A percentile compares a stretch with the other conserved stretches of the same genome.
phyloP scores from a whole-genome alignment of 495 filamentous ascomycete genomes.

The Poronia punctata region DNA sequence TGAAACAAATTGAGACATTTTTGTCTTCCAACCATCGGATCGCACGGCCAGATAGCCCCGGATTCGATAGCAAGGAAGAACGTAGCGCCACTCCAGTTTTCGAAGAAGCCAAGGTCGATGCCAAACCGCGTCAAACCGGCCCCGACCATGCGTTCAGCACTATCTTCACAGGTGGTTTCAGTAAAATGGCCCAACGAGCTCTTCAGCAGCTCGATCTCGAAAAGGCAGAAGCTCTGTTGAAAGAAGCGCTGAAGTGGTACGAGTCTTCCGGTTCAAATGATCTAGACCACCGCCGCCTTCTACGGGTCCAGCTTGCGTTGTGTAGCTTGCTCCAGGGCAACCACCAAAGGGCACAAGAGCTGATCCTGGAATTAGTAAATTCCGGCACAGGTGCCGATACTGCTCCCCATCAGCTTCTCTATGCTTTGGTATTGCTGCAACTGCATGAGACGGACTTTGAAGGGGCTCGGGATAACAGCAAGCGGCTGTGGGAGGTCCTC shows the following conservation, averaged over 20 bases:
- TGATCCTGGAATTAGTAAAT: slow-evolving; percentile 1
- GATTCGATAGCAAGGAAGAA: background rate
- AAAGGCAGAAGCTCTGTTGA: slow-evolving; percentile 9
- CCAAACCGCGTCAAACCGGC: background rate
- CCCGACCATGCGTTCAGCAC: slow-evolving; percentile 4
- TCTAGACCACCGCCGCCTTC: background rate
- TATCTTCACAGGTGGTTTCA: slow-evolving; percentile 8
- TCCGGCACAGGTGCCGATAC: background rate
- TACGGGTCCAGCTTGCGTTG: slow-evolving; percentile 11
- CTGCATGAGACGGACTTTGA: slow-evolving; percentile 9
- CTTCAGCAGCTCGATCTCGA: slow-evolving; percentile 7
- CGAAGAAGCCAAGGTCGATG: background rate
- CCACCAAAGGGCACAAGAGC: slow-evolving; percentile 4
- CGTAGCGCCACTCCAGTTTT: background rate
- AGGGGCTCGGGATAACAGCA: slow-evolving; percentile 6
- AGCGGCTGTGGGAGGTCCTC: slow-evolving; percentile 5
- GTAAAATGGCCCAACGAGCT: slow-evolving; percentile 10
- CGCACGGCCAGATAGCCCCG: background rate
- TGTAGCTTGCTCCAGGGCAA: slow-evolving; percentile 7
- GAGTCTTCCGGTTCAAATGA: slow-evolving; percentile 7
- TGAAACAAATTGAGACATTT: slow-evolving; percentile 9
- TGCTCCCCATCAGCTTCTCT: slow-evolving; percentile 8
- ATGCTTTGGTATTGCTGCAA: slow-evolving; percentile 8
- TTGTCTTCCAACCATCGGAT: slow-evolving; percentile 3
- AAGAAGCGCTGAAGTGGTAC: slow-evolving; percentile 9